phyloP scores from a whole-genome alignment of 768 basidiomycete species.

The Bullera alba region DNA sequence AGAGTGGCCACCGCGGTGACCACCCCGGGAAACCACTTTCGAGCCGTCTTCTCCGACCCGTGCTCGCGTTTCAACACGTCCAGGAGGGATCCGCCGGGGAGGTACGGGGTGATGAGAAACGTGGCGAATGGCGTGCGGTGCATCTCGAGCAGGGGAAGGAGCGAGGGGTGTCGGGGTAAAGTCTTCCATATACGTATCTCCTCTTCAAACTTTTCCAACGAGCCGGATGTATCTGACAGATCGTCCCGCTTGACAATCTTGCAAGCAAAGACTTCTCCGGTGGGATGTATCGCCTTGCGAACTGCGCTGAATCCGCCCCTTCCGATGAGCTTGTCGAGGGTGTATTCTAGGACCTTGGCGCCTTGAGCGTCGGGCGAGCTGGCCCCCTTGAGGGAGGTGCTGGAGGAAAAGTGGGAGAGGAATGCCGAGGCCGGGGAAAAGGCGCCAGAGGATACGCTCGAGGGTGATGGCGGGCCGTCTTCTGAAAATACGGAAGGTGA shows the following conservation, averaged over 20 bases:
- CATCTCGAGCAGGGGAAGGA: constrained; percentile 43
- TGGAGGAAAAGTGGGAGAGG: constrained; percentile 38
- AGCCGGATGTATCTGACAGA: constrained; percentile 41
- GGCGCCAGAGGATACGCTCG: constrained; percentile 24
- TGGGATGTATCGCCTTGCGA: constrained; percentile 58
- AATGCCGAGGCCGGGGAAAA: constrained; percentile 46
- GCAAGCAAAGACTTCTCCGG: constrained; percentile 67
- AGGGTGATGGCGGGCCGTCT: constrained; percentile 28
- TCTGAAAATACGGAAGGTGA: constrained; percentile 8
- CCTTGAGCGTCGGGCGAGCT: constrained; percentile 58
- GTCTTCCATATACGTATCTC: constrained; percentile 39
- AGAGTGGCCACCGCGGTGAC: constrained; percentile 43
- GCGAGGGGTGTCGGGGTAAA: constrained; percentile 32
- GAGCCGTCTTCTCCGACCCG: constrained; percentile 43
- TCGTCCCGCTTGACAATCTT: constrained; percentile 60
- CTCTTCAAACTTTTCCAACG: constrained; percentile 44
- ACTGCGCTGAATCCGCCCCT: constrained; percentile 77
- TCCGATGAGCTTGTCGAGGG: constrained; percentile 67
- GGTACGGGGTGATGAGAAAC: constrained; percentile 43
- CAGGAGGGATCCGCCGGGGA: constrained; percentile 42
- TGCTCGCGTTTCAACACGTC: constrained; percentile 41
- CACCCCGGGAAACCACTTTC: constrained; percentile 44
- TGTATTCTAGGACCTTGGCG: constrained; percentile 62
- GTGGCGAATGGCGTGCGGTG: constrained; percentile 34
- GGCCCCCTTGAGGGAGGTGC: constrained; percentile 12